phyloP scores from a whole-genome alignment of 257 asterid species.

The Solanum chilense region DNA sequence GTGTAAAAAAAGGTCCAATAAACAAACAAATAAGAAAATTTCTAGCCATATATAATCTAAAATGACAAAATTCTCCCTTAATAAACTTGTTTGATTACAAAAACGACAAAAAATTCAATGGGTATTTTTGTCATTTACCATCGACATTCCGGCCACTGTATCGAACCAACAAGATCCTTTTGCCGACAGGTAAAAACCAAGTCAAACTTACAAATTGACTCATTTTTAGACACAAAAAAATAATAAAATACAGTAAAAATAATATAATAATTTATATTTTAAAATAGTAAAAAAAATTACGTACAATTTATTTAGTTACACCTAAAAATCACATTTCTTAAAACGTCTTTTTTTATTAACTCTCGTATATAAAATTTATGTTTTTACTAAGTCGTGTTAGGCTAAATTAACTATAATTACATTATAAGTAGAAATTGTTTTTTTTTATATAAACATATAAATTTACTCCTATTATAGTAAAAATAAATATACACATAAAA shows the following conservation, averaged over 20 bases:
- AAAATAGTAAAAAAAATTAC: background rate
- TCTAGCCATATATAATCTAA: background rate
- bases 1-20: constrained; percentile 15
- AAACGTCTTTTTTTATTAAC: fast-evolving
- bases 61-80: constrained; percentile 4
- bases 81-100: background rate
- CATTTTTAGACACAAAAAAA: background rate
- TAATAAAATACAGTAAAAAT: background rate
- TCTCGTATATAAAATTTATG: background rate
- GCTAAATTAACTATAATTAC: background rate
- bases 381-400: background rate
- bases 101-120: background rate
- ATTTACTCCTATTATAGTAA: background rate
- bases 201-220: constrained; percentile 38
- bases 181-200: constrained; percentile 37
- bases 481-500: background rate
- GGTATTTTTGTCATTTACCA: constrained; percentile 27
- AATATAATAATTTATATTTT: background rate
- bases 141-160: constrained; percentile 48
- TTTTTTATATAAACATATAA: background rate
- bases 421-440: background rate
- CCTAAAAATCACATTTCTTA: background rate
- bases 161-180: constrained; percentile 33
- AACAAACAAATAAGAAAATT: constrained; percentile 9
- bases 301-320: background rate